Evolutionary conservation across 176 grass and related monocot species (phyloP), one percentile per base, ranked within the genome.

Genomic region (Bonia amplexicaulis): DNA sequence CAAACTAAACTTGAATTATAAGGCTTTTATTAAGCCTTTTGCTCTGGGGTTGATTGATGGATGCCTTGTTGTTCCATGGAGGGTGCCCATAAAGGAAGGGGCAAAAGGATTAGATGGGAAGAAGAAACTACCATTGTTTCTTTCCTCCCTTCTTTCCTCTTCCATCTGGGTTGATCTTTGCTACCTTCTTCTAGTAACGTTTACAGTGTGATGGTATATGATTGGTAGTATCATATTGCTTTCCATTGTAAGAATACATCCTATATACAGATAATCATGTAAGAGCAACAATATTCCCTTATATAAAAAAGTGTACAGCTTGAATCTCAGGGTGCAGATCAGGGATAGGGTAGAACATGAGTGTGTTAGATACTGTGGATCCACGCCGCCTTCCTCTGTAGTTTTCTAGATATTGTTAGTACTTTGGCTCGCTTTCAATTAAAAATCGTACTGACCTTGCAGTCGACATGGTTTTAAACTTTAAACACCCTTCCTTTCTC

Each of bases 31-130:
- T 62, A 23, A 59, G 17, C 68, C 27, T 57, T 72, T 65, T 66
- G 33, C 12, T 57, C 19, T 70, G 40, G n/a, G 26, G 46, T 11
- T 62, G 37, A 82, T 47, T 37, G 35, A 69, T 83, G 79, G 68
- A 48, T 66, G 87, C 69, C 75, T 37, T 33, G 27, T 17, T 70
- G 70, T 80, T 69, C 77, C 61, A 69, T 69, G 52, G 69, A 76
- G 63, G 49, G 17, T 89, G 60, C 82, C 61, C 17, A 23, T 76
- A 81, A 89, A 76, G 61, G 69, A 29, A 85, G 69, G 76, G 87
- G 76, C 71, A 81, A 1, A 47, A 29, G 12, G 77, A 60, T 71
- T 81, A 42, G 64, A 52, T 44, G 51, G 76, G 3, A 37, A 13
- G 49, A 48, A 64, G 79, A 81, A 57, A 20, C 23, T 65, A 66